Evolutionary conservation across 306 rosid genomes (phyloP).

Genomic region (Fagus sylvatica): DNA sequence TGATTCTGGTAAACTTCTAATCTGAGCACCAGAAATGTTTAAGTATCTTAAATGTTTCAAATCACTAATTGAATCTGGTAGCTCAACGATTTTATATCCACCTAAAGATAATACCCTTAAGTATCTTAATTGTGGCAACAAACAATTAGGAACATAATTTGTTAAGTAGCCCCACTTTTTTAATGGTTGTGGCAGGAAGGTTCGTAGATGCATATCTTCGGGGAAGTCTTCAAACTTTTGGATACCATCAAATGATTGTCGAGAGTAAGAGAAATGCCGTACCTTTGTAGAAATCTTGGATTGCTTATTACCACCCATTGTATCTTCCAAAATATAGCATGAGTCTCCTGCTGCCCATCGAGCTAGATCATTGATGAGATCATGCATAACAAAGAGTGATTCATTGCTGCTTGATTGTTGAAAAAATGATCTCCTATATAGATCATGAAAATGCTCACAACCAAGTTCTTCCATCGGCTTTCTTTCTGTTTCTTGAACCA

Average conservation of each 20-base stretch:
- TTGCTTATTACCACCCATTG: neutral
- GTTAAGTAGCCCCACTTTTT: no score
- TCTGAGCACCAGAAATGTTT: neutral
- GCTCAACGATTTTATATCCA: neutral
- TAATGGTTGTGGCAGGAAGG: no score
- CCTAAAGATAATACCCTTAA: neutral
- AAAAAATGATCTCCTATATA: neutral
- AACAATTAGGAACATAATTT: neutral
- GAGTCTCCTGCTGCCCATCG: neutral
- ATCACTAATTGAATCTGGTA: neutral
- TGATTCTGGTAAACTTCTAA: constrained; percentile 10
- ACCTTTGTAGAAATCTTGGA: neutral
- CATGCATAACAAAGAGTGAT: neutral
- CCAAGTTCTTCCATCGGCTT: neutral
- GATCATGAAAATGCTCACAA: neutral
- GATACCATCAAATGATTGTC: fast-evolving
- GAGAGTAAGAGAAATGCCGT: no score
- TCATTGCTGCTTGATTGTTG: neutral
- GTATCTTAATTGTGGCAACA: neutral
- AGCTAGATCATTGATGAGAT: constrained; percentile 9
- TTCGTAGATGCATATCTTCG: no score
- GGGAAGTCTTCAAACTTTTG: no score
- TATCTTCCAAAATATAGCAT: no score
- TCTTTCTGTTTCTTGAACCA: neutral
- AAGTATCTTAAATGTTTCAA: constrained; percentile 18